A percentile compares a stretch with the other conserved stretches of the same genome.
Conservation (phyloP, 495 filamentous ascomycete genomes). For the Immersiella caudata region DNA sequence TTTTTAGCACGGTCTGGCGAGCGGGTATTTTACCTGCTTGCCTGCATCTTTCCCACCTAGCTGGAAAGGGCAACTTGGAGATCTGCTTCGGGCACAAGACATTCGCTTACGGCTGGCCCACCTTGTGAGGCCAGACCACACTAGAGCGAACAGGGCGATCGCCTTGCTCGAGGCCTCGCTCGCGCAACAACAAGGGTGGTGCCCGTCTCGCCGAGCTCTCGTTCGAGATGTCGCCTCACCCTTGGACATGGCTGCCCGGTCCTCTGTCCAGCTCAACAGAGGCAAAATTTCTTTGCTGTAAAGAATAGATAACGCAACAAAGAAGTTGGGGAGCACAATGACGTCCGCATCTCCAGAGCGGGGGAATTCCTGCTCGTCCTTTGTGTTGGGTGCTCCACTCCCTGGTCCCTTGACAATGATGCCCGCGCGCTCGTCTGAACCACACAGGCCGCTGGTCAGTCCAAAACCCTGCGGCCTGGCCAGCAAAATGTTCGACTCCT, state of each 20-base stretch:
- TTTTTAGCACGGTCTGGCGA: background rate
- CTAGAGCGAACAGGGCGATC: background rate
- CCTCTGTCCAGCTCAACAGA: background rate
- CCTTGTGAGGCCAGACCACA: background rate
- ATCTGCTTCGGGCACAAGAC: background rate
- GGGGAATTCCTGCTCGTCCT: background rate
- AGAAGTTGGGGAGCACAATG: background rate
- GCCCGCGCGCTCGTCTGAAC: background rate
- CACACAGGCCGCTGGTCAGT: background rate
- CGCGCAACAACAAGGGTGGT: background rate
- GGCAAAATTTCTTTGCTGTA: background rate
- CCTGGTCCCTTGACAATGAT: background rate
- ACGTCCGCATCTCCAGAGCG: conserved; percentile 1
- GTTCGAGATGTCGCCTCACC: background rate
- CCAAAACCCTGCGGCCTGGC: background rate
- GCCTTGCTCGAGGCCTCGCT: background rate
- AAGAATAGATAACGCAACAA: background rate
- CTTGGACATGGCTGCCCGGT: background rate
- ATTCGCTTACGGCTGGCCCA: background rate
- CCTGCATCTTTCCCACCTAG: background rate
- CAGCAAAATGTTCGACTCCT: background rate
- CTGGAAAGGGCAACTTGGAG: background rate
- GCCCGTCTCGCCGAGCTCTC: background rate
- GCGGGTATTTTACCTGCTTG: too few species aligned
- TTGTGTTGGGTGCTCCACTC: background rate